A percentile compares a stretch with the other conserved stretches of the same genome.
These are phyloP conservation scores for Diplodia mutila DNA, from an alignment of 2,329 filamentous ascomycete genomes.

Conservation along the genomic window DNA sequence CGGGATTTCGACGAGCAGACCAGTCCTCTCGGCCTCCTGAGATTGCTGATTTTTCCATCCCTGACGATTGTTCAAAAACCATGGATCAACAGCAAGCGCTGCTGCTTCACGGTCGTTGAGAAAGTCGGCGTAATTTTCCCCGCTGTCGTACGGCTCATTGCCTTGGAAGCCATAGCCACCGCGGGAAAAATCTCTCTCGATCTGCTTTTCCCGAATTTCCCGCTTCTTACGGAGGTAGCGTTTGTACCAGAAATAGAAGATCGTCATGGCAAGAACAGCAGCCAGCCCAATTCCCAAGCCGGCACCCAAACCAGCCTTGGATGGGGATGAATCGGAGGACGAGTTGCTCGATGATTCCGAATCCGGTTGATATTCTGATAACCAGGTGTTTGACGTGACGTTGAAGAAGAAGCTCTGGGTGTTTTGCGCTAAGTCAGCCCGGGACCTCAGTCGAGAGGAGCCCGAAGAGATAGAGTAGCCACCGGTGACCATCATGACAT, in stretches of 20 bases:
- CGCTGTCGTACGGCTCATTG: neutral
- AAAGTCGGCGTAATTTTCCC: slow-evolving; percentile 2
- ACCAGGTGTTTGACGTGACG: slow-evolving; percentile 62
- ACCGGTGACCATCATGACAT: slow-evolving; percentile 64
- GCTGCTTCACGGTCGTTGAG: slow-evolving; percentile 19
- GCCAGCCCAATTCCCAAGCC: slow-evolving; percentile 51
- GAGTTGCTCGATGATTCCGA: slow-evolving; percentile 27
- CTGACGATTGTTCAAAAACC: slow-evolving; percentile 28
- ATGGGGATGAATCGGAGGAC: slow-evolving; percentile 40
- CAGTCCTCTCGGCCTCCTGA: slow-evolving; percentile 50
- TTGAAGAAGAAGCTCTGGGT: slow-evolving; percentile 63
- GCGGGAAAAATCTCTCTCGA: slow-evolving; percentile 55
- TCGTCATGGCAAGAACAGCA: slow-evolving; percentile 46
- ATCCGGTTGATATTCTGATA: slow-evolving; percentile 58
- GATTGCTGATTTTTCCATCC: slow-evolving; percentile 39
- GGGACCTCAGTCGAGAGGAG: slow-evolving; percentile 41
- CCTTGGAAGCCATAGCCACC: slow-evolving; percentile 50
- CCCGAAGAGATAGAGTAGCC: slow-evolving; percentile 57
- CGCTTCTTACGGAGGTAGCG: slow-evolving; percentile 46
- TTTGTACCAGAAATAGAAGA: slow-evolving; percentile 54
- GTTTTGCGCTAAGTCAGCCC: slow-evolving; percentile 45
- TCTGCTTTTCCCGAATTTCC: slow-evolving; percentile 56
- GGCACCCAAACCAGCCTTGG: slow-evolving; percentile 50
- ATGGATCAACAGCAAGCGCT: slow-evolving; percentile 15
- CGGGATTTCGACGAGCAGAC: slow-evolving; percentile 52